Evolutionary conservation across 257 asterid species (phyloP), one percentile per base, ranked within the genome.

Genomic region (Leptodermis oblonga): DNA sequence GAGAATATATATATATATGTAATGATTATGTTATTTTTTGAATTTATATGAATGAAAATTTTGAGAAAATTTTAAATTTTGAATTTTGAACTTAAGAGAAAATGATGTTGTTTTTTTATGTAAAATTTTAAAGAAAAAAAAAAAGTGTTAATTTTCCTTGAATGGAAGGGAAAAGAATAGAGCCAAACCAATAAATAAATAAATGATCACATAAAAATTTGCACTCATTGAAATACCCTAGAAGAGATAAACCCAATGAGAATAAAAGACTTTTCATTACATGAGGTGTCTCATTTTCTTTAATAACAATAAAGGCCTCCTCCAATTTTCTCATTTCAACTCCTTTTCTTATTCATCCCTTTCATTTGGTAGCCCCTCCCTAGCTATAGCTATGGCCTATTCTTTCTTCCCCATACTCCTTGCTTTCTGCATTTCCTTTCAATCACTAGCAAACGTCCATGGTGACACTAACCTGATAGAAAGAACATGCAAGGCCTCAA

Each of bases 401-500:
- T 37, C 23, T 5, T 15, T 46, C 18, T 12, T 39, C 13, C 20
- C 70, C 36, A 42, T 80, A 2, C 46, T 82, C 68, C 41, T 76
- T 71, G 36, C 73, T 60, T 33, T 84, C 37, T 70, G 65, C 76
- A 37, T 63, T 42, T 74, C 87, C 33, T 23, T 76, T 25, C 22
- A 73, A 12, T 83, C 75, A 20, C 37, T n/a, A 7, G 48, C 55
- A 45, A 51, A 70, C 17, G 74, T 74, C 18, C 49, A 72, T 39
- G 79, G 72, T 4, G 75, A 69, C 71, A 33, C 83, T 13, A 78
- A 82, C 68, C 70, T 92, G 59, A 90, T 92, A 33, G 84, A 83
- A 59, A 82, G 78, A 33, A 90, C 95, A 15, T 92, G 98, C 85
- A 84, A 82, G 55, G 80, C 15, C 79, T 86, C 98, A 41, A 84